Evolutionary conservation across 2,329 filamentous ascomycete species (phyloP), one percentile per base, ranked within the genome.

Genomic region (Rhynchosporium secalis): DNA sequence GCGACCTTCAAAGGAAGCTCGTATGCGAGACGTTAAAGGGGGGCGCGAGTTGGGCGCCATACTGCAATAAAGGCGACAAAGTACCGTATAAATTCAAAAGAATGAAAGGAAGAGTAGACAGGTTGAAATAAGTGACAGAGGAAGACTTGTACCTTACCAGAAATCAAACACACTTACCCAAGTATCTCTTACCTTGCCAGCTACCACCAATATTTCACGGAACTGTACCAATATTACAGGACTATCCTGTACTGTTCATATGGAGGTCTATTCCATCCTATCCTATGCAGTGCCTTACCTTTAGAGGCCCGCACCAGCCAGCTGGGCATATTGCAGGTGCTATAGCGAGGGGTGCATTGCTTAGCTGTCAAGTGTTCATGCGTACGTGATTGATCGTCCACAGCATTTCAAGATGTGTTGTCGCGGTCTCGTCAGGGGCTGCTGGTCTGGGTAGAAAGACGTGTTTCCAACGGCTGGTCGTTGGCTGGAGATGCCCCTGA

Each of bases 11-110:
- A 73, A 72, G 10, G 69, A 70, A 38, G 70, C 68, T 41, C 71
- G 66, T 36, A 72, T 71, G 31, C 71, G 67, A 54, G 65, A 68
- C 40, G 72, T 68, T 54, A 74, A 67, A 45, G 72, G 72, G 12
- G 72, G 71, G 41, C 72, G 68, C 45, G 72, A 70, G 58, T 68
- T 68, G 46, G 69, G 58, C 65, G 66, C 65, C 58, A 62, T 68
- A 31, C 8, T 52, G 48, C 13, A 52, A 52, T 15, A 31, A 52
- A 36, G n/a, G 31, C 36, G 41, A 58, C 3, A n/a, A 43, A 36
- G 29, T 31, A 56, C 51, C 31, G 46, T 31, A 46, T 51, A 48
- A 46, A 48, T 51, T 36, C 29, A 31, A 36, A 52, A 29, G 12
- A 33, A 51, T 33, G 48, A 52, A 31, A 52, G 15, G 26, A 8